Evolutionary conservation across 2,329 filamentous ascomycete species (phyloP).

Genomic region (Nannizziopsis arthrosporioides): DNA sequence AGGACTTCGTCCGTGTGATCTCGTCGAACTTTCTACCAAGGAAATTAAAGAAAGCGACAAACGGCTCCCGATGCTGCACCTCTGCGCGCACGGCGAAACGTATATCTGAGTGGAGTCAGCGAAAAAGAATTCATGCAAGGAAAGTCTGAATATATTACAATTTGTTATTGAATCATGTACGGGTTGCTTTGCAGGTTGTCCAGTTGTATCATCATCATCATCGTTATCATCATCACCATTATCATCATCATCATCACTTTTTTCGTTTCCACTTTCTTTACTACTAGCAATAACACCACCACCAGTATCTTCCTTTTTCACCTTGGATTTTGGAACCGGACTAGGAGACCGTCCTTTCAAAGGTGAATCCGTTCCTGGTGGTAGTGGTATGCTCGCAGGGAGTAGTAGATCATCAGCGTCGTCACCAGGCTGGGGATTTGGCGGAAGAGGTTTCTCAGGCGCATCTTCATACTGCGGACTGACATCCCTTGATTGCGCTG

Average conservation of each 20-base stretch:
- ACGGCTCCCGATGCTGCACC: conserved; percentile 75
- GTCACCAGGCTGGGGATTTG: conserved; percentile 18
- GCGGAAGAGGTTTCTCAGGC: conserved; percentile 31
- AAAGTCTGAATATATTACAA: conserved; percentile 33
- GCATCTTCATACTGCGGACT: conserved; percentile 52
- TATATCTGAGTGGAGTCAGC: conserved; percentile 52
- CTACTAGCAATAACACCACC: neutral
- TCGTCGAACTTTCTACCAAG: conserved; percentile 48
- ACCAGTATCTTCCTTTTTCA: conserved; percentile 18
- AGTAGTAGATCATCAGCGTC: conserved; percentile 39
- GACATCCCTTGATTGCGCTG: conserved; percentile 44
- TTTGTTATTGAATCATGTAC: conserved; percentile 33
- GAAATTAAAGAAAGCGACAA: conserved; percentile 59
- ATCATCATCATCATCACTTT: conserved; percentile 2
- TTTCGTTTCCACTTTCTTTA: neutral
- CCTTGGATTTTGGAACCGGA: conserved; percentile 30
- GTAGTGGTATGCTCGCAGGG: conserved; percentile 49
- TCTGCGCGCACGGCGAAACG: conserved; percentile 79
- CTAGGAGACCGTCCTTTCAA: conserved; percentile 46
- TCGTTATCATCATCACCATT: neutral
- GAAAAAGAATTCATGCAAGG: conserved; percentile 20
- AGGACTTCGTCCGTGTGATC: conserved; percentile 58
- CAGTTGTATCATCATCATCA: conserved; percentile 2
- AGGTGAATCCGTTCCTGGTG: conserved; percentile 43
- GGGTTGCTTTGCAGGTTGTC: conserved; percentile 6